phyloP scores from a whole-genome alignment of 805 yeast genomes.

The Monosporozyma yasuniensis region DNA sequence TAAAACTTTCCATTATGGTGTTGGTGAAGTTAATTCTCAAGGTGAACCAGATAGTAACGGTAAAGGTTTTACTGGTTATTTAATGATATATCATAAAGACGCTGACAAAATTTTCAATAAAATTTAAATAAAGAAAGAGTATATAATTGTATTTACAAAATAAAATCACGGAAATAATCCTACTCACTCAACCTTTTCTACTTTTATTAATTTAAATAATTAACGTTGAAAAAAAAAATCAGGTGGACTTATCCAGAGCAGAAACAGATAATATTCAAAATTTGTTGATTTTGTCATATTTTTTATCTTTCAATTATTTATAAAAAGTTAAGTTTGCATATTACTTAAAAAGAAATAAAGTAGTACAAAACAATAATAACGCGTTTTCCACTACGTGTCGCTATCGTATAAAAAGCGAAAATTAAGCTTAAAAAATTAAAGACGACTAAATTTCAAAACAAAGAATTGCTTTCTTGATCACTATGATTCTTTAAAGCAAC shows the following conservation, averaged over 20 bases:
- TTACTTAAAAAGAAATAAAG: not conserved
- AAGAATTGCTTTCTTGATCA: not conserved
- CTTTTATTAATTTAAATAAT: too few relatives aligned
- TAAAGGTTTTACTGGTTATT: conserved; percentile 23
- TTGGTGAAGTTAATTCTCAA: conserved; percentile 22
- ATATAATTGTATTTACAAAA: not conserved
- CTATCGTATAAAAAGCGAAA: not conserved
- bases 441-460: not conserved
- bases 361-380: not conserved
- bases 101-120: not conserved
- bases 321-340: not conserved
- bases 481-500: not conserved
- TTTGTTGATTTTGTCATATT: too few relatives aligned
- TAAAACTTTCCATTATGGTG: conserved; percentile 22
- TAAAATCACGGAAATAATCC: too few relatives aligned
- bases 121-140: not conserved
- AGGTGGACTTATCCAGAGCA: too few relatives aligned
- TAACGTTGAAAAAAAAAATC: too few relatives aligned
- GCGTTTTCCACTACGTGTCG: not conserved
- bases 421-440: not conserved
- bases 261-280: too few relatives aligned
- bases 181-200: too few relatives aligned
- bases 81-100: conserved; percentile 22
- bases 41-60: conserved; percentile 26
- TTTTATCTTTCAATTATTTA: not conserved